These are phyloP conservation scores for Rhodotorula paludigena DNA, from an alignment of 768 basidiomycete genomes.

Conservation along the genomic window DNA sequence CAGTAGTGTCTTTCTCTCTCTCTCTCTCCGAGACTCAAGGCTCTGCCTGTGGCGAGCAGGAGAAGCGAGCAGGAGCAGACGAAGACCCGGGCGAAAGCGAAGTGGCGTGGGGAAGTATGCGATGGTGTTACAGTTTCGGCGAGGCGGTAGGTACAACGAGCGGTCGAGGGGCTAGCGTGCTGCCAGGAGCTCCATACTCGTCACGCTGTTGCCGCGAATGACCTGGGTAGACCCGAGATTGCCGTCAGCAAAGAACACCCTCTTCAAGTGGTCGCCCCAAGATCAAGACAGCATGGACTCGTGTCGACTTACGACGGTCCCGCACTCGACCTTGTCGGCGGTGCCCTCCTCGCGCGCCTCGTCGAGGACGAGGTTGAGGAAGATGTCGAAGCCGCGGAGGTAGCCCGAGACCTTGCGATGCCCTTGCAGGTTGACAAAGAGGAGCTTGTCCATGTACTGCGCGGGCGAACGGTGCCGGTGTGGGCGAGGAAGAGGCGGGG, in stretches of 20 bases:
- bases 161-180: background rate
- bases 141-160: background rate
- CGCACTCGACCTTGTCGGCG: slow-evolving; percentile 66
- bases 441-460: slow-evolving; percentile 98
- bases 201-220: slow-evolving; percentile 92
- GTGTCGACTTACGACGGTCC: slow-evolving; percentile 70
- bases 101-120: background rate
- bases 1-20: background rate
- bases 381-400: slow-evolving; percentile 94
- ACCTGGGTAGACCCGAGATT: slow-evolving; percentile 61
- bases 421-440: slow-evolving; percentile 73
- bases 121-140: background rate
- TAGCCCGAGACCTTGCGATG: slow-evolving; percentile 93
- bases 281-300: too few species aligned
- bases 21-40: background rate
- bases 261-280: background rate
- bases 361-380: slow-evolving; percentile 95
- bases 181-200: slow-evolving; percentile 71
- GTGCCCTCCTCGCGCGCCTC: slow-evolving; percentile 87
- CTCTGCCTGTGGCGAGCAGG: too few species aligned
- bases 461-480: background rate
- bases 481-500: background rate
- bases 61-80: too few species aligned
- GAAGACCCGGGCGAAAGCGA: background rate
- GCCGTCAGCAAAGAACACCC: too few species aligned